These are phyloP conservation scores for Boletus fagicola DNA, from an alignment of 768 basidiomycete species.

Conservation along the genomic window DNA sequence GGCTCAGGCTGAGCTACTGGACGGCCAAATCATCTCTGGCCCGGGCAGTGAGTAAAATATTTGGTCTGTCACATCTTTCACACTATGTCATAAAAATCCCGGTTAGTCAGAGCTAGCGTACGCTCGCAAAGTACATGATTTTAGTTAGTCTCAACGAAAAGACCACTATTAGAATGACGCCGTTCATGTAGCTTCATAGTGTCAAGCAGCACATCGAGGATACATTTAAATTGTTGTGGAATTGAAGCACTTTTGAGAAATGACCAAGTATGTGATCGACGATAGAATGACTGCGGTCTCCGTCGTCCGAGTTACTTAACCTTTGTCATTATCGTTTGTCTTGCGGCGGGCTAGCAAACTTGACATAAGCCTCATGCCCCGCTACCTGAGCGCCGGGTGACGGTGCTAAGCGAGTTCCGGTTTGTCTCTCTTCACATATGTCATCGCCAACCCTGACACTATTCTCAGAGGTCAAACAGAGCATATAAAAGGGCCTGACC, in stretches of 20 bases:
- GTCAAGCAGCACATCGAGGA: no score
- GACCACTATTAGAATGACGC: neutral
- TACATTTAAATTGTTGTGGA: no score
- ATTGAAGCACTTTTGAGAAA: neutral
- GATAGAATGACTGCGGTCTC: neutral
- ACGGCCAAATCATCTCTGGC: no score
- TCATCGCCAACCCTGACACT: constrained; percentile 1
- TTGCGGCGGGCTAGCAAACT: neutral
- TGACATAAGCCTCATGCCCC: neutral
- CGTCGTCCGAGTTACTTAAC: neutral
- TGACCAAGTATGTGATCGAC: neutral
- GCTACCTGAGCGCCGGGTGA: neutral
- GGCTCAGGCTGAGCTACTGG: no score
- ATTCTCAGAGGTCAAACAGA: neutral
- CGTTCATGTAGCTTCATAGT: no score
- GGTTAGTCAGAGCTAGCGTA: no score
- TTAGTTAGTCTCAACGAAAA: neutral
- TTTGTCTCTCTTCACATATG: constrained; percentile 1
- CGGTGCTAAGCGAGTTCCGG: neutral
- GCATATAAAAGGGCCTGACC: constrained; percentile 10
- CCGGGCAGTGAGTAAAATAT: no score
- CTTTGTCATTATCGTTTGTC: neutral
- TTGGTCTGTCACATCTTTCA: no score
- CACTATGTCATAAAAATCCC: no score
- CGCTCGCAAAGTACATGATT: neutral